Percentiles rank a stretch among this genome's conserved stretches.
Evolutionary conservation across 352 stramenopile genomes (phyloP).

Genomic region (Pythium grandisporangium): DNA sequence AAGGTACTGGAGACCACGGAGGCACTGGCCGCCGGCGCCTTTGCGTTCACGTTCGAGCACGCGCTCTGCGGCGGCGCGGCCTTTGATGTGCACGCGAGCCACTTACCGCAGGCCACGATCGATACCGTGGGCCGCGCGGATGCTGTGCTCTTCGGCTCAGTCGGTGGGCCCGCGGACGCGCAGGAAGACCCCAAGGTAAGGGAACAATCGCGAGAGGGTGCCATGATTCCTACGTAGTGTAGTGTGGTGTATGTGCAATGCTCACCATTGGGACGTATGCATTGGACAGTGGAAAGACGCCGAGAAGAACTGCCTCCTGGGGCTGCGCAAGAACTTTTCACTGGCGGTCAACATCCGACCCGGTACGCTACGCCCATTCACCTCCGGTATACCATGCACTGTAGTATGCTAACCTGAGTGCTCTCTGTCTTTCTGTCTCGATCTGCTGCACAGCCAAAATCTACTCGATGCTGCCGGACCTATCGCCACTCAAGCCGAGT

Average conservation of each 20-base stretch:
- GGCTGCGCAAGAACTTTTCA: slow-evolving; percentile 96
- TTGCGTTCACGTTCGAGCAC: slow-evolving; percentile 91
- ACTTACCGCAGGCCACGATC: slow-evolving; percentile 93
- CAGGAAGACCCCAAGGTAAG: slow-evolving; percentile 74
- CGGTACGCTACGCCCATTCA: no score
- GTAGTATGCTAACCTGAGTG: no score
- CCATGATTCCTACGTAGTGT: no score
- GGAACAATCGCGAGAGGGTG: no score
- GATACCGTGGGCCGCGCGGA: slow-evolving; percentile 86
- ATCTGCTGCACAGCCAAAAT: slow-evolving; percentile 92
- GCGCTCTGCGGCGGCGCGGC: slow-evolving; percentile 95
- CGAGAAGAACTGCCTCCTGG: slow-evolving; percentile 95
- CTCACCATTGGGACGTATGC: no score
- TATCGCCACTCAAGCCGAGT: slow-evolving; percentile 96
- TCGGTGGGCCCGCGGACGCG: slow-evolving; percentile 92
- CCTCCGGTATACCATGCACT: no score
- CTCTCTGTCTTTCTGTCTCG: no score
- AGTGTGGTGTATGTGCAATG: no score
- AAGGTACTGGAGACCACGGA: slow-evolving; percentile 82
- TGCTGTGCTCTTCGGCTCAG: slow-evolving; percentile 94
- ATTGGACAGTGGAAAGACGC: slow-evolving; percentile 87
- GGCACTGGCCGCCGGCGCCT: slow-evolving; percentile 81
- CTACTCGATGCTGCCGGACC: slow-evolving; percentile 94
- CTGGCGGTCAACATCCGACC: slow-evolving; percentile 98
- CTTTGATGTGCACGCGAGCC: slow-evolving; percentile 85